Evolutionary conservation across 2,329 filamentous ascomycete genomes (phyloP).

Genomic region (Talaromyces sp.): DNA sequence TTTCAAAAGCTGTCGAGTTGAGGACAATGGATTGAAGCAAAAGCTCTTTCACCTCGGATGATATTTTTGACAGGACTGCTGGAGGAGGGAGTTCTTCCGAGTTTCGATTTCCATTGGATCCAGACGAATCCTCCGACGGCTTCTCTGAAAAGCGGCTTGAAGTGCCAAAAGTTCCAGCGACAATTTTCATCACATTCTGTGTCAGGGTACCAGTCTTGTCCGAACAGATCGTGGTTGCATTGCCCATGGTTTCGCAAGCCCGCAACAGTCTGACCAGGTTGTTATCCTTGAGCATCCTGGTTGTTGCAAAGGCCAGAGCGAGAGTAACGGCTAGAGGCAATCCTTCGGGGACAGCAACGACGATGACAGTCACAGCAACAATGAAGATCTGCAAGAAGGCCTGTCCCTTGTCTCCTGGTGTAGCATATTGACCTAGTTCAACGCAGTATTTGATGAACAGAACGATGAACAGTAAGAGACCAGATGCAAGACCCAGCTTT

Average conservation of each 20-base stretch:
- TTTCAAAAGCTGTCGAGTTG: constrained; percentile 65
- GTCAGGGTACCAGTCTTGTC: constrained; percentile 64
- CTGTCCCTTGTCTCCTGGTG: constrained; percentile 49
- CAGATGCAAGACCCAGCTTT: constrained; percentile 67
- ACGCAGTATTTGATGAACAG: constrained; percentile 73
- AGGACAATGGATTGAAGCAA: constrained; percentile 60
- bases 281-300: constrained; percentile 59
- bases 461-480: constrained; percentile 70
- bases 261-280: constrained; percentile 56
- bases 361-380: constrained; percentile 54
- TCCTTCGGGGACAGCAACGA: constrained; percentile 58
- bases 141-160: constrained; percentile 40
- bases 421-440: constrained; percentile 48
- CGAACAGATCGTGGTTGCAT: constrained; percentile 59
- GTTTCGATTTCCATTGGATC: constrained; percentile 20
- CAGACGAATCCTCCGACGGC: constrained; percentile 20
- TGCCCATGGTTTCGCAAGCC: constrained; percentile 61
- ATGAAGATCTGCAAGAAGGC: constrained; percentile 56
- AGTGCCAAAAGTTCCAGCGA: constrained; percentile 51
- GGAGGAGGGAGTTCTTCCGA: constrained; percentile 46
- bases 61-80: constrained; percentile 51
- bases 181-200: constrained; percentile 59
- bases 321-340: constrained; percentile 57
- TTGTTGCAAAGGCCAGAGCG: constrained; percentile 58
- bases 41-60: constrained; percentile 49